These are phyloP conservation scores for Haematococcus sp. DNA, from an alignment of 139 green algal genomes.

Conservation along the genomic window DNA sequence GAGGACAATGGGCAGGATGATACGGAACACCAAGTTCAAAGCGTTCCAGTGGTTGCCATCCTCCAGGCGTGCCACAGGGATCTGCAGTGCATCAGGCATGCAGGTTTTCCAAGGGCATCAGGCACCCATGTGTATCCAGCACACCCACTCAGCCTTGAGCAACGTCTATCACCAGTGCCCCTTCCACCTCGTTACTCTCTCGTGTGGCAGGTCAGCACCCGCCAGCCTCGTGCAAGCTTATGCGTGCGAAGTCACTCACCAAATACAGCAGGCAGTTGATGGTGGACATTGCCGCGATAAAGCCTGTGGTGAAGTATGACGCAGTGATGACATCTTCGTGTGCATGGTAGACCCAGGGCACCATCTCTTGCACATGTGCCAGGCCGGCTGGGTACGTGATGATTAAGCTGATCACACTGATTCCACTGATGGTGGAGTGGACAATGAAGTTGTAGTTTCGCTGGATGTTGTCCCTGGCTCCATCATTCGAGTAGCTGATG, in stretches of 20 bases:
- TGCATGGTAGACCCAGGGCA: slow-evolving; percentile 1
- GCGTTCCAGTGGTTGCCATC: slow-evolving; percentile 13
- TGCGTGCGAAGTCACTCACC: too few species aligned
- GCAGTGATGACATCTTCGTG: background rate
- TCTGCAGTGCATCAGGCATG: background rate
- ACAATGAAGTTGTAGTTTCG: slow-evolving; percentile 9
- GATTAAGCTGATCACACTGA: background rate
- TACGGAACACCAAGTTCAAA: slow-evolving; percentile 15
- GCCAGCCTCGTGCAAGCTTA: too few species aligned
- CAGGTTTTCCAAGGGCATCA: too few species aligned
- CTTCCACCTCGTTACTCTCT: too few species aligned
- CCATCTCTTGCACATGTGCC: slow-evolving; percentile 8
- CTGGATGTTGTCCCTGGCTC: background rate
- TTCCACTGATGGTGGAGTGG: background rate
- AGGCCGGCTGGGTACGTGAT: background rate
- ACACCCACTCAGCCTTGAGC: too few species aligned
- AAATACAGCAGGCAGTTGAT: slow-evolving; percentile 16
- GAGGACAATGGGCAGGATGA: slow-evolving; percentile 15
- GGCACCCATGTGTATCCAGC: too few species aligned
- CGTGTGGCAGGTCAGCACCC: too few species aligned
- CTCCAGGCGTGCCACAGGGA: background rate
- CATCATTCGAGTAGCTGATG: background rate
- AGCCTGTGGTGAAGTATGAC: background rate
- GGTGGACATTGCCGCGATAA: background rate
- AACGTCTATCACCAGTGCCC: too few species aligned